A percentile compares a stretch with the other conserved stretches of the same genome.
Conservation (phyloP, 1,139 yeast genomes). For the Insectozyma bohioensis region DNA sequence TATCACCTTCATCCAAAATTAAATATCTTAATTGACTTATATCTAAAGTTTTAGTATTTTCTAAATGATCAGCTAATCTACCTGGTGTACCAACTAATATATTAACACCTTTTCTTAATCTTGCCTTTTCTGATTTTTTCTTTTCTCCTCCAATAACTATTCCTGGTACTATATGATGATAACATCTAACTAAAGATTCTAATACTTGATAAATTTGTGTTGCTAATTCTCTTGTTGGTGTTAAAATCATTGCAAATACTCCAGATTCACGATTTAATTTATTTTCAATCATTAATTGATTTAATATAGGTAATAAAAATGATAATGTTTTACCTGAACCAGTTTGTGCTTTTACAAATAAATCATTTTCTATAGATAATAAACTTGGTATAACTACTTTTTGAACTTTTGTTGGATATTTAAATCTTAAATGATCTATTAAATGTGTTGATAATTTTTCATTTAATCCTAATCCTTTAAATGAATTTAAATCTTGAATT, state of each 20-base stretch:
- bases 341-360: constrained; percentile 90
- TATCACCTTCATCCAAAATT: constrained; percentile 93
- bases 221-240: constrained; percentile 94
- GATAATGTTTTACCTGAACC: constrained; percentile 95
- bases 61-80: constrained; percentile 86
- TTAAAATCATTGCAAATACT: constrained; percentile 78
- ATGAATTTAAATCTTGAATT: constrained; percentile 62
- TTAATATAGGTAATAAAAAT: constrained; percentile 79
- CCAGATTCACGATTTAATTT: constrained; percentile 72
- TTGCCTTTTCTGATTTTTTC: constrained; percentile 88
- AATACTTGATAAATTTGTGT: constrained; percentile 86
- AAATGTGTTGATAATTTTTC: constrained; percentile 55
- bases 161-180: constrained; percentile 87
- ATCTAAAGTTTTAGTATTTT: constrained; percentile 72
- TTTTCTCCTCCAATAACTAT: constrained; percentile 94
- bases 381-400: constrained; percentile 76
- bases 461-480: constrained; percentile 69
- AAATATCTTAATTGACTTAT: constrained; percentile 76
- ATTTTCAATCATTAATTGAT: constrained; percentile 57
- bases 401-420: constrained; percentile 84
- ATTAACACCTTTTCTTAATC: constrained; percentile 86
- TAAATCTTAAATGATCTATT: constrained; percentile 55
- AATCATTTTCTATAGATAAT: constrained; percentile 54
- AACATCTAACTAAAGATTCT: constrained; percentile 66
- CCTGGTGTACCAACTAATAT: constrained; percentile 92